phyloP scores from a whole-genome alignment of 768 basidiomycete species.

The Clitopilus passeckerianus region DNA sequence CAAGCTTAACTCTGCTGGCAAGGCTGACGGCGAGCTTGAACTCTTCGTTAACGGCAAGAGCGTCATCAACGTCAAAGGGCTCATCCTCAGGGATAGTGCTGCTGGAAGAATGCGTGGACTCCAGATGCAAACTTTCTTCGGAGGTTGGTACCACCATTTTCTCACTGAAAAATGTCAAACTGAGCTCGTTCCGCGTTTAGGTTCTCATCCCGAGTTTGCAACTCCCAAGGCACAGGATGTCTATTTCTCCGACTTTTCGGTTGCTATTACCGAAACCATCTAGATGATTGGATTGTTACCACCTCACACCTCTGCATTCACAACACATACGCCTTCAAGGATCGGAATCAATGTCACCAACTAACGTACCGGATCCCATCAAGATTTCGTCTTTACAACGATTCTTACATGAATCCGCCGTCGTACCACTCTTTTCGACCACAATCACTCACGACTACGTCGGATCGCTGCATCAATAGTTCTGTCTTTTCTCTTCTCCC shows the following conservation, averaged over 20 bases:
- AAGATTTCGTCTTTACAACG: not conserved
- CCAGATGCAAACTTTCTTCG: slow-evolving; percentile 79
- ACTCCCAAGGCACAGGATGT: slow-evolving; percentile 1
- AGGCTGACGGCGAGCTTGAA: slow-evolving; percentile 68
- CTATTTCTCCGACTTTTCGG: slow-evolving; percentile 2
- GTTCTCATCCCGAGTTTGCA: slow-evolving; percentile 20
- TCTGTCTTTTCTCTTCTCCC: not conserved
- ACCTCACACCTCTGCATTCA: not conserved
- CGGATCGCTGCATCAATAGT: not conserved
- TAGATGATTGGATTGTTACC: not conserved
- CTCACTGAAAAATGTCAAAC: slow-evolving; percentile 41
- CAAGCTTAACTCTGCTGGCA: slow-evolving; percentile 65
- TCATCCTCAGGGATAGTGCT: slow-evolving; percentile 46
- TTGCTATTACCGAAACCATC: not conserved
- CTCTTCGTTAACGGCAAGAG: slow-evolving; percentile 63
- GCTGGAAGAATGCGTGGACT: slow-evolving; percentile 58
- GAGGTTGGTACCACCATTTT: slow-evolving; percentile 33
- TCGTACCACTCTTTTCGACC: not conserved
- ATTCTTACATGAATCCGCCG: not conserved
- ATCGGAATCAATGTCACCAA: not conserved
- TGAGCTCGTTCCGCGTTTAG: slow-evolving; percentile 68
- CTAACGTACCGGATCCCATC: not conserved
- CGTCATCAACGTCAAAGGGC: slow-evolving; percentile 50
- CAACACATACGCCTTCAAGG: not conserved
- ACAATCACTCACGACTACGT: not conserved